Percentiles rank a stretch among this genome's conserved stretches.
These are phyloP conservation scores for Colletotrichum plurivorum DNA, from an alignment of 2,329 filamentous ascomycete species.

Conservation along the genomic window DNA sequence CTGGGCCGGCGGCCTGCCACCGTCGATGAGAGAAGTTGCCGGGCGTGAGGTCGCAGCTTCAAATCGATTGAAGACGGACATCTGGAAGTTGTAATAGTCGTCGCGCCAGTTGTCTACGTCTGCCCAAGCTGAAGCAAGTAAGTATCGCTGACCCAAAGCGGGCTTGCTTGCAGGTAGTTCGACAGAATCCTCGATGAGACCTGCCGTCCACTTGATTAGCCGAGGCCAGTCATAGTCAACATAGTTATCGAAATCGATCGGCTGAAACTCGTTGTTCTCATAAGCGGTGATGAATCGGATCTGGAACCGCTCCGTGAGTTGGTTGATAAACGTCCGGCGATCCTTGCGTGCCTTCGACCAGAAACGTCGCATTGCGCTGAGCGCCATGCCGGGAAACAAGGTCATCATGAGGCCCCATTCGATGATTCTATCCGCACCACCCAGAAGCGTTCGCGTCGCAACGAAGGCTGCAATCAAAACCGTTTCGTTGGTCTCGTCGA, in stretches of 20 bases:
- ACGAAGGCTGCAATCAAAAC: constrained; percentile 70
- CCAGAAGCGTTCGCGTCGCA: constrained; percentile 69
- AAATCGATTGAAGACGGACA: constrained; percentile 71
- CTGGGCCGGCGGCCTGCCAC: constrained; percentile 1
- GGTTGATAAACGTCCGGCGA: constrained; percentile 66
- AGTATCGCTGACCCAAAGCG: constrained; percentile 60
- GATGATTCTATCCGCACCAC: constrained; percentile 70
- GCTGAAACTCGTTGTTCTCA: constrained; percentile 70
- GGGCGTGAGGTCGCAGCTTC: constrained; percentile 67
- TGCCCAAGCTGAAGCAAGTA: constrained; percentile 53
- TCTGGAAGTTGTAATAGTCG: constrained; percentile 67
- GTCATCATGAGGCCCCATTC: constrained; percentile 73
- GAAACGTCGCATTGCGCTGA: constrained; percentile 66
- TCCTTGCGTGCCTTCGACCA: constrained; percentile 69
- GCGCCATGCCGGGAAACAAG: constrained; percentile 67
- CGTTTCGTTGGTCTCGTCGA: constrained; percentile 39
- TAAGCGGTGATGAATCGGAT: constrained; percentile 77
- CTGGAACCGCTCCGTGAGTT: constrained; percentile 75
- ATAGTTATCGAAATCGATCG: constrained; percentile 74
- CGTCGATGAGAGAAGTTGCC: constrained; percentile 53
- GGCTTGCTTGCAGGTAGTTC: constrained; percentile 63
- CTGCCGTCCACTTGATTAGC: constrained; percentile 75
- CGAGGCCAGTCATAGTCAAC: constrained; percentile 77
- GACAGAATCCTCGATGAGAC: constrained; percentile 52
- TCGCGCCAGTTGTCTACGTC: constrained; percentile 65